Evolutionary conservation across 768 basidiomycete genomes (phyloP).

Genomic region (Psilocybe sp.): DNA sequence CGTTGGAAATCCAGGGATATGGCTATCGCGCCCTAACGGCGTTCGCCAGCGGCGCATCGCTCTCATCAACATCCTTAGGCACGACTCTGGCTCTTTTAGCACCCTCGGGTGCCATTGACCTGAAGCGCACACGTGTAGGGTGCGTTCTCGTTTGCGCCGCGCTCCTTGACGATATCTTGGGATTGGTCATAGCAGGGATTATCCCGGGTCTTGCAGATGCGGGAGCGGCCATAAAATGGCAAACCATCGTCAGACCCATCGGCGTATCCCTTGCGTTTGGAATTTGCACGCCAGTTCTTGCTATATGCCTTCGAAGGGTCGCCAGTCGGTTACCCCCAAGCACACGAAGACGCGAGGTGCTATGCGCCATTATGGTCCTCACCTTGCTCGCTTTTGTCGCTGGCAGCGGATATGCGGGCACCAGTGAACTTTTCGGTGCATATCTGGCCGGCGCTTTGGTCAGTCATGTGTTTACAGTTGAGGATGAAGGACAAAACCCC

Average conservation of each 20-base stretch:
- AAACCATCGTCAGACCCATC: slow-evolving; percentile 48
- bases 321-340: neutral
- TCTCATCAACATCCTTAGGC: slow-evolving; percentile 63
- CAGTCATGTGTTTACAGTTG: slow-evolving; percentile 26
- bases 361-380: slow-evolving; percentile 33
- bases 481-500: neutral
- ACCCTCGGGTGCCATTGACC: slow-evolving; percentile 22
- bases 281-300: slow-evolving; percentile 31
- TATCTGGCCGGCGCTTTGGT: slow-evolving; percentile 56
- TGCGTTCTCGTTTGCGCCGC: slow-evolving; percentile 61
- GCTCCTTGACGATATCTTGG: slow-evolving; percentile 62
- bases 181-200: slow-evolving; percentile 56
- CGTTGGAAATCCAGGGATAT: slow-evolving; percentile 41
- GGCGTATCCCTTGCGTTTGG: slow-evolving; percentile 54
- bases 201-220: slow-evolving; percentile 37
- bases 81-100: slow-evolving; percentile 63
- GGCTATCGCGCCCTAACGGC: slow-evolving; percentile 41
- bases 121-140: slow-evolving; percentile 49
- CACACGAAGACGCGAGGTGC: slow-evolving; percentile 17
- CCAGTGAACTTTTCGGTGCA: slow-evolving; percentile 61
- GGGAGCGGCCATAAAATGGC: slow-evolving; percentile 19
- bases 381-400: slow-evolving; percentile 43
- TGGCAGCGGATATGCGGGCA: slow-evolving; percentile 49
- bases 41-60: slow-evolving; percentile 61
- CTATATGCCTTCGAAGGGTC: slow-evolving; percentile 10